phyloP scores from a whole-genome alignment of 441 rosid genomes.

The Adansonia rubrostipa region DNA sequence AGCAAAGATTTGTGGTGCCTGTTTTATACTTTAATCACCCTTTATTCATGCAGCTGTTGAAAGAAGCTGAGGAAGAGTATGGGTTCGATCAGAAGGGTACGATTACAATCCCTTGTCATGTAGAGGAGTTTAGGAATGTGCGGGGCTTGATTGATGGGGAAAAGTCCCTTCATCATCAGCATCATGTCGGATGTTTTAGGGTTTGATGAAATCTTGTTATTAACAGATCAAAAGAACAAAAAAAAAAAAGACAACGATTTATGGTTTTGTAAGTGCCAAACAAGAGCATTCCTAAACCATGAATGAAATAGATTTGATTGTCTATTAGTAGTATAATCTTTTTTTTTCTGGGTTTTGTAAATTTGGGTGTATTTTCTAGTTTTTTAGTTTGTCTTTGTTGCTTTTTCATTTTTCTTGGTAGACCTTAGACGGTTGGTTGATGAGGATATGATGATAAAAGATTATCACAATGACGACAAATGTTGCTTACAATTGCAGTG shows the following conservation, averaged over 20 bases:
- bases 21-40: slow-evolving; percentile 89
- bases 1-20: slow-evolving; percentile 81
- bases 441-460: slow-evolving; percentile 23
- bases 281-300: slow-evolving; percentile 45
- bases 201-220: slow-evolving; percentile 40
- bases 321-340: neutral
- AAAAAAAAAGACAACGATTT: neutral
- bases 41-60: slow-evolving; percentile 72
- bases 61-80: slow-evolving; percentile 89
- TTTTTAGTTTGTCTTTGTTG: neutral
- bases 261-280: slow-evolving; percentile 38
- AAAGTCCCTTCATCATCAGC: slow-evolving; percentile 44
- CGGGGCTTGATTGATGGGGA: slow-evolving; percentile 75
- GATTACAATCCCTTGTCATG: slow-evolving; percentile 85
- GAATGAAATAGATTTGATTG: slow-evolving; percentile 1
- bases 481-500: slow-evolving; percentile 30
- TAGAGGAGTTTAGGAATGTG: slow-evolving; percentile 77
- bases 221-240: neutral
- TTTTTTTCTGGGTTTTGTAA: slow-evolving; percentile 21
- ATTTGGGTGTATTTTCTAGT: slow-evolving; percentile 1
- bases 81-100: slow-evolving; percentile 92
- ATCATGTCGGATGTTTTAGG: slow-evolving; percentile 70
- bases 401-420: slow-evolving; percentile 19
- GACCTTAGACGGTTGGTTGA: slow-evolving; percentile 26
- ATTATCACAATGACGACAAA: slow-evolving; percentile 28